Conservation (phyloP, 169 alveolate species). For the Cryptosporidium tyzzeri region DNA sequence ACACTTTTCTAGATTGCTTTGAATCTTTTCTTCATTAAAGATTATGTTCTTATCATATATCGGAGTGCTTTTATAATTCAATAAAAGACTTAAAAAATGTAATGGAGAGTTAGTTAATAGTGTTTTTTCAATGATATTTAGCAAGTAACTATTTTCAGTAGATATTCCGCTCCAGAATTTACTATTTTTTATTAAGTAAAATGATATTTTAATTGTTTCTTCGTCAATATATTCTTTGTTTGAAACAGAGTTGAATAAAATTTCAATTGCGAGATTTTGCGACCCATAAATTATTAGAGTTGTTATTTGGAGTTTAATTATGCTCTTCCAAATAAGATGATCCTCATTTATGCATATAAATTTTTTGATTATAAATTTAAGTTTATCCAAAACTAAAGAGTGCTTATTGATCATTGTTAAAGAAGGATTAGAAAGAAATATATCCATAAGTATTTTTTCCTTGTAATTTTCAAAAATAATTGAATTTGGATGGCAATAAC, state of each 20-base stretch:
- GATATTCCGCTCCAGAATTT: not conserved
- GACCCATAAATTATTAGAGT: slow-evolving; percentile 31
- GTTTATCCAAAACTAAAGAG: slow-evolving; percentile 4
- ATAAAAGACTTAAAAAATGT: not conserved
- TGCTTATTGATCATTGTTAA: not conserved
- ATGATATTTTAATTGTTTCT: not conserved
- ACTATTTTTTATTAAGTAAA: not conserved
- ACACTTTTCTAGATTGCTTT: slow-evolving; percentile 3
- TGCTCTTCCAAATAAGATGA: not conserved
- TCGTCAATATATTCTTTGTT: not conserved
- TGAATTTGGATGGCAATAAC: slow-evolving; percentile 2
- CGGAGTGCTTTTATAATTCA: not conserved
- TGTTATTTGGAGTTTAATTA: slow-evolving; percentile 6
- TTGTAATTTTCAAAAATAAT: not conserved
- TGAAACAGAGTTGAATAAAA: not conserved
- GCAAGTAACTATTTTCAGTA: not conserved
- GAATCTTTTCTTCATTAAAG: not conserved
- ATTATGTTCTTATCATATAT: not conserved
- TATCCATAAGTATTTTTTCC: not conserved
- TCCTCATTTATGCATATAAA: not conserved
- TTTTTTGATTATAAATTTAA: not conserved
- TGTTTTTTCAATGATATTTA: not conserved
- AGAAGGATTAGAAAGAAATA: slow-evolving; percentile 63
- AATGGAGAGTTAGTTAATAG: not conserved
- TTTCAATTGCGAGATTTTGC: slow-evolving; percentile 5